Percentiles rank a stretch among this genome's conserved stretches.
These are phyloP conservation scores for Acer negundo DNA, from an alignment of 345 rosid species.

Conservation along the genomic window DNA sequence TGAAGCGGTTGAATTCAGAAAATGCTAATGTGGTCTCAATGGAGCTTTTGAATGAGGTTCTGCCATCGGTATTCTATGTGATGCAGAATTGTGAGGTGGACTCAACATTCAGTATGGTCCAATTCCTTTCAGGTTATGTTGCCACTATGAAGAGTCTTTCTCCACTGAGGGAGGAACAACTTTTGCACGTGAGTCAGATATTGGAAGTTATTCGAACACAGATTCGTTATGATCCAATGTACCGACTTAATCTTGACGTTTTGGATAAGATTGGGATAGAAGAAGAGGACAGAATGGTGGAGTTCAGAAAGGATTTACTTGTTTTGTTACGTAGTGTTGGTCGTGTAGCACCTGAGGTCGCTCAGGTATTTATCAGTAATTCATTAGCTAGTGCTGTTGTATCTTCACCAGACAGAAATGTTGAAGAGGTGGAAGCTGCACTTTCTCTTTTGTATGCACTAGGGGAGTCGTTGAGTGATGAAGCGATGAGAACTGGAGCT, in stretches of 20 bases:
- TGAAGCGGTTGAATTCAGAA: conserved; percentile 62
- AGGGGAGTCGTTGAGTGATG: conserved; percentile 87
- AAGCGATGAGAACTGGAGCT: conserved; percentile 63
- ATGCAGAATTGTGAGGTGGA: conserved; percentile 79
- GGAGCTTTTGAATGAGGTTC: conserved; percentile 80
- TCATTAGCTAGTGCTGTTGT: conserved; percentile 64
- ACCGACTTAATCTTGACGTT: conserved; percentile 65
- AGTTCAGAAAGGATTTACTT: conserved; percentile 81
- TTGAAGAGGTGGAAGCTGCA: conserved; percentile 95
- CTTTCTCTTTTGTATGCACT: conserved; percentile 88
- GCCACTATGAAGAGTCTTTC: conserved; percentile 74
- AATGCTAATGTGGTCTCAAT: conserved; percentile 54
- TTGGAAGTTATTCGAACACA: conserved; percentile 78
- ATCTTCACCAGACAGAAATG: conserved; percentile 63
- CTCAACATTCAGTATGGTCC: conserved; percentile 61
- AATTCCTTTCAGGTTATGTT: conserved; percentile 80
- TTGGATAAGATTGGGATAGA: conserved; percentile 86
- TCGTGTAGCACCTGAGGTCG: conserved; percentile 83
- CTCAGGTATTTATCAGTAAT: conserved; percentile 73
- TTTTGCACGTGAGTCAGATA: conserved; percentile 65
- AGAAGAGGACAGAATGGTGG: conserved; percentile 89
- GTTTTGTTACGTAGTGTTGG: conserved; percentile 78
- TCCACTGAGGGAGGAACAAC: conserved; percentile 71
- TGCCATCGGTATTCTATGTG: conserved; percentile 76
- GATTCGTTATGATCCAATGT: conserved; percentile 72